Percentiles rank a stretch among this genome's conserved stretches.
Evolutionary conservation across 2,329 filamentous ascomycete genomes (phyloP).

Genomic region (Pseudogymnoascus sp.): DNA sequence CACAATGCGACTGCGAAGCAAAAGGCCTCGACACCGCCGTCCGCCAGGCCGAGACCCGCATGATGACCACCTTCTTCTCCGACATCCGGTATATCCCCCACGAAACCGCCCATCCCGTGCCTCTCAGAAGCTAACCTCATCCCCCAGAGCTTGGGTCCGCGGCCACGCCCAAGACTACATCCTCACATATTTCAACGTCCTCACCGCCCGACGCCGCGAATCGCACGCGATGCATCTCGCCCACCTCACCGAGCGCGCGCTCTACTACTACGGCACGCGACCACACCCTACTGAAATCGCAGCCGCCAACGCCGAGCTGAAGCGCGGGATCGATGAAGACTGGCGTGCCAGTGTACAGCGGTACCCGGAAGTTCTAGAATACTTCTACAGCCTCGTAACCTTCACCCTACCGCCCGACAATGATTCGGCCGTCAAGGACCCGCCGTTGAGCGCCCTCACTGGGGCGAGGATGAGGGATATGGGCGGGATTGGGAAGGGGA

Average conservation of each 20-base stretch:
- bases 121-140: background rate
- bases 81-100: slow-evolving; percentile 51
- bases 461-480: slow-evolving; percentile 17
- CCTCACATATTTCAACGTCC: slow-evolving; percentile 55
- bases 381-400: slow-evolving; percentile 67
- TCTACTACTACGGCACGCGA: slow-evolving; percentile 49
- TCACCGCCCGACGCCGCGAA: slow-evolving; percentile 54
- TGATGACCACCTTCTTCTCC: slow-evolving; percentile 56
- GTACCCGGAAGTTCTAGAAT: slow-evolving; percentile 76
- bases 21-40: slow-evolving; percentile 57
- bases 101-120: background rate
- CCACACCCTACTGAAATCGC: slow-evolving; percentile 57
- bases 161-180: slow-evolving; percentile 61
- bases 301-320: slow-evolving; percentile 57
- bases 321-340: slow-evolving; percentile 70
- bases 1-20: slow-evolving; percentile 59
- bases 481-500: slow-evolving; percentile 18
- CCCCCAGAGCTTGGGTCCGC: slow-evolving; percentile 53
- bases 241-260: slow-evolving; percentile 47
- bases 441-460: slow-evolving; percentile 42
- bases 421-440: slow-evolving; percentile 51
- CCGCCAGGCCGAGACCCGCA: slow-evolving; percentile 53
- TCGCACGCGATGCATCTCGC: slow-evolving; percentile 50
- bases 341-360: slow-evolving; percentile 68
- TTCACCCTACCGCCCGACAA: slow-evolving; percentile 57